Evolutionary conservation across 2,329 filamentous ascomycete species (phyloP), one percentile per base, ranked within the genome.

Genomic region (Diaporthe ampelina): DNA sequence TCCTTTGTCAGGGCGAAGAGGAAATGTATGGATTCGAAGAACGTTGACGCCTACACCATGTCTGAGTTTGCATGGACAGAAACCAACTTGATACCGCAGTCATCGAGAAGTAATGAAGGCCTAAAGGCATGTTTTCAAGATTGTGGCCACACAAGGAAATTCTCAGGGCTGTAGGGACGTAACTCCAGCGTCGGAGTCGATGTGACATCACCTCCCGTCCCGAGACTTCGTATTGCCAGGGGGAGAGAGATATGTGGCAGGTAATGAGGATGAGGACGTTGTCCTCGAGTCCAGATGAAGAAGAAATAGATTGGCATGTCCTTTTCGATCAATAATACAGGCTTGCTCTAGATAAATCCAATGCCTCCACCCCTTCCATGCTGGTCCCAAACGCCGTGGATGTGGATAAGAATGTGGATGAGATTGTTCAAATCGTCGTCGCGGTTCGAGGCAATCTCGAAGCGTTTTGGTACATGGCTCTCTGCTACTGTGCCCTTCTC

Each of bases 321-420:
- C n/a, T 56, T 61, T 52, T 59, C 58, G 26, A 56, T 52, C 43
- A 72, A 74, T 74, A 69, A 58, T 73, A 72, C 68, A 72, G 32
- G 70, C 48, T 68, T 50, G 43, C 52, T 75, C 70, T 76, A 72
- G 35, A 72, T 43, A 43, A 72, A 74, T 56, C 63, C 48, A 68
- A 75, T 73, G 63, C 70, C 75, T 73, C 57, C 73, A 26, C 43
- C 48, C 56, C 73, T 73, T 56, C 70, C 57, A 76, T 75, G 73
- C 73, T 74, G 52, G 26, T 68, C 67, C 75, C 75, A 40, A 76
- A 76, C 75, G 75, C 75, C 75, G 65, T 75, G 43, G 72, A 73
- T 73, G 57, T 73, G 75, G 68, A 76, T 72, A 77, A 77, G 76
- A 76, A 75, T 76, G 67, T 57, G 56, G 50, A 68, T 70, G 57